These are phyloP conservation scores for Trichophyton schoenleinii DNA, from an alignment of 2,329 filamentous ascomycete genomes.

Conservation along the genomic window DNA sequence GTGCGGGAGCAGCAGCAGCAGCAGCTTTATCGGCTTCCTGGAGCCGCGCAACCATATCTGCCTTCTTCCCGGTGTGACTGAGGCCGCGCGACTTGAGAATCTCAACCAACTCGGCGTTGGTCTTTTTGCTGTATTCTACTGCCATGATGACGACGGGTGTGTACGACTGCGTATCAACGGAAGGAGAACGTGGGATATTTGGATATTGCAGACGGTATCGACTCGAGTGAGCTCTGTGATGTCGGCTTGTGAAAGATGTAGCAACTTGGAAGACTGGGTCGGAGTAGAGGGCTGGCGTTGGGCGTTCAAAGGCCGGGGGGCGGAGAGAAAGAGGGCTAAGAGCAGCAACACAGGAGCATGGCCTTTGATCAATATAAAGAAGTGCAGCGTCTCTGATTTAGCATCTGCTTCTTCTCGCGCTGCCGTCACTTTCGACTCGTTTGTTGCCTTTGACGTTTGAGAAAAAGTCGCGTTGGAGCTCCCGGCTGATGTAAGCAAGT, in stretches of 20 bases:
- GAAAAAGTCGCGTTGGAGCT: not conserved
- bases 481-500: not conserved
- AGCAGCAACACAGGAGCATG: not conserved
- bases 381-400: not conserved
- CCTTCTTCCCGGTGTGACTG: conserved; percentile 38
- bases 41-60: conserved; percentile 37
- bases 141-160: conserved; percentile 20
- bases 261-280: not conserved
- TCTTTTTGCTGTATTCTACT: conserved; percentile 39
- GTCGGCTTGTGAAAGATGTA: no score
- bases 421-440: not conserved
- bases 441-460: not conserved
- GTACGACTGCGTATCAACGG: not conserved
- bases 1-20: conserved; percentile 10
- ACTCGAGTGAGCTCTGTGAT: not conserved
- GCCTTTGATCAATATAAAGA: not conserved
- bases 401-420: not conserved
- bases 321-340: not conserved
- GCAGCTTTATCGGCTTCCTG: conserved; percentile 37
- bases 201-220: not conserved
- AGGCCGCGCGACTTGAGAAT: conserved; percentile 38
- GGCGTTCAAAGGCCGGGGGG: not conserved
- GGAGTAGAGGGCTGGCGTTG: not conserved
- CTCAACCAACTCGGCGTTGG: conserved; percentile 38
- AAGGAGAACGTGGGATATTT: not conserved